Percentiles rank a stretch among this genome's conserved stretches.
Evolutionary conservation across 306 rosid genomes (phyloP).

Genomic region (Gastrolobium villosum): DNA sequence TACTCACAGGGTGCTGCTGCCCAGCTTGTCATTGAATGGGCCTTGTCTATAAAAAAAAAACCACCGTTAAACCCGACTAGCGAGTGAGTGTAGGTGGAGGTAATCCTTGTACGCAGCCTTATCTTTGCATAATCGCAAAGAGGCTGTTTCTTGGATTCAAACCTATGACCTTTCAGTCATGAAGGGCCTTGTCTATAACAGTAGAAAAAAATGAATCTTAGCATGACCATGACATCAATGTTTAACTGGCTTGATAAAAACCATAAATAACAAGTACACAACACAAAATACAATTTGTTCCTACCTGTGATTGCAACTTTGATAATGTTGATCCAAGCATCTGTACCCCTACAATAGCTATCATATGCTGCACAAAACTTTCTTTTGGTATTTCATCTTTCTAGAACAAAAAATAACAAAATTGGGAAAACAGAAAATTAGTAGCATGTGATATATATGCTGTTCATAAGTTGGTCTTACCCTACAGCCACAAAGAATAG

Average conservation of each 20-base stretch:
- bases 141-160: no score
- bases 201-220: slow-evolving; percentile 41
- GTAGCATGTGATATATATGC: slow-evolving; percentile 43
- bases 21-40: slow-evolving; percentile 59
- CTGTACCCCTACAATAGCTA: slow-evolving; percentile 88
- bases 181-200: no score
- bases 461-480: no score
- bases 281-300: slow-evolving; percentile 35
- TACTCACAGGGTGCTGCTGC: slow-evolving; percentile 75
- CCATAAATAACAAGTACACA: slow-evolving; percentile 27
- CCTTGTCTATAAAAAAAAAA: slow-evolving; percentile 33
- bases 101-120: no score
- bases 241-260: slow-evolving; percentile 15
- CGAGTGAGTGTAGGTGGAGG: no score
- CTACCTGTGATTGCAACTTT: slow-evolving; percentile 78
- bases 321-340: slow-evolving; percentile 83
- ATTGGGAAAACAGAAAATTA: slow-evolving; percentile 40
- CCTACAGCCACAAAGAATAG: no score
- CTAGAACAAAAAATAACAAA: slow-evolving; percentile 58
- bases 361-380: slow-evolving; percentile 78
- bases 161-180: no score
- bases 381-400: slow-evolving; percentile 88
- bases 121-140: no score
- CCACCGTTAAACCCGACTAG: no score
- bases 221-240: slow-evolving; percentile 30